Evolutionary conservation across 495 filamentous ascomycete species (phyloP).

Genomic region (Penicillium riverlandense): DNA sequence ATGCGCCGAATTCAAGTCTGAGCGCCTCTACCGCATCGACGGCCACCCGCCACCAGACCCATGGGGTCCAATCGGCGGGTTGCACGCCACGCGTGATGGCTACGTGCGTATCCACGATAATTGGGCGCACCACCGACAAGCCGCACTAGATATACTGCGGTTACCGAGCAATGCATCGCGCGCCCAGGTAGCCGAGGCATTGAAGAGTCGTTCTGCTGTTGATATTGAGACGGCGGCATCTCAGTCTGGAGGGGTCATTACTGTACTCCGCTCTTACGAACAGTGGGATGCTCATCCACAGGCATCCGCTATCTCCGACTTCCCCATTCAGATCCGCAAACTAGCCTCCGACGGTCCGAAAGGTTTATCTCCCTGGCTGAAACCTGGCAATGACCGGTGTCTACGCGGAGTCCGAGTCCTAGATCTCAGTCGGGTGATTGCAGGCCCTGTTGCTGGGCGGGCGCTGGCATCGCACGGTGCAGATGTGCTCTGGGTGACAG

Average conservation of each 20-base stretch:
- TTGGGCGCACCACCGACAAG: slow-evolving; percentile 33
- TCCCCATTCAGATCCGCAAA: slow-evolving; percentile 29
- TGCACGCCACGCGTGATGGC: slow-evolving; percentile 36
- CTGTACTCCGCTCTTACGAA: slow-evolving; percentile 25
- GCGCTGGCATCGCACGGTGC: slow-evolving; percentile 55
- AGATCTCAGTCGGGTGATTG: slow-evolving; percentile 49
- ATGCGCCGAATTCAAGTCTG: slow-evolving; percentile 36
- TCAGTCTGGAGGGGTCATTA: slow-evolving; percentile 25
- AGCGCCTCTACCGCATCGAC: slow-evolving; percentile 29
- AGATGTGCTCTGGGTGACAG: slow-evolving; percentile 55
- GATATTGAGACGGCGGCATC: slow-evolving; percentile 31
- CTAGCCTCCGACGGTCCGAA: slow-evolving; percentile 11
- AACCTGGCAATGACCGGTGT: slow-evolving; percentile 9
- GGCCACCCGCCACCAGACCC: slow-evolving; percentile 13
- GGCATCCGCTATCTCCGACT: slow-evolving; percentile 23
- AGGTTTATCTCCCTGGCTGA: slow-evolving; percentile 4
- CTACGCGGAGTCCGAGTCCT: slow-evolving; percentile 35
- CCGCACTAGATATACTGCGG: slow-evolving; percentile 27
- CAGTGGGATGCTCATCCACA: slow-evolving; percentile 38
- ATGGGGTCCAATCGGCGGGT: slow-evolving; percentile 34
- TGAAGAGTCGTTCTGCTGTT: slow-evolving; percentile 20
- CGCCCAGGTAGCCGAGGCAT: slow-evolving; percentile 22
- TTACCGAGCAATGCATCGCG: slow-evolving; percentile 15
- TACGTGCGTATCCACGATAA: slow-evolving; percentile 38
- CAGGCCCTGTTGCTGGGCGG: slow-evolving; percentile 46